These are phyloP conservation scores for Colletotrichum neosansevieriae DNA, from an alignment of 2,329 filamentous ascomycete genomes.

Conservation along the genomic window DNA sequence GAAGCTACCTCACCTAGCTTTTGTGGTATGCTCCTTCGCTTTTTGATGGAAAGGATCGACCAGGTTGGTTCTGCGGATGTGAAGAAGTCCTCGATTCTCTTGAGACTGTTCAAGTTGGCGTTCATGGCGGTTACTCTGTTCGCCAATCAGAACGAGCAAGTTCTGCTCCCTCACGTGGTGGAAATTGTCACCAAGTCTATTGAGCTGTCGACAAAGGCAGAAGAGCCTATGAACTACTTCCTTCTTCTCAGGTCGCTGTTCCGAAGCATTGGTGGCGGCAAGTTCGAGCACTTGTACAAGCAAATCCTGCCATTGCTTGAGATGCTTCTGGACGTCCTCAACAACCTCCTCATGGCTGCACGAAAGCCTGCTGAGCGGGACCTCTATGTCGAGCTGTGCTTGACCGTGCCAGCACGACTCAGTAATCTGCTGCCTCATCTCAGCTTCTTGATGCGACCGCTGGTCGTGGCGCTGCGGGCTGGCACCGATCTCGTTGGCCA, in stretches of 20 bases:
- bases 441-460: constrained; percentile 94
- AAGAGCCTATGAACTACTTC: constrained; percentile 99
- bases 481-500: constrained; percentile 95
- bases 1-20: constrained; percentile 98
- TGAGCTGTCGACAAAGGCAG: constrained; percentile 92
- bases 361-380: constrained; percentile 92
- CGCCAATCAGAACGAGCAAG: constrained; percentile 92
- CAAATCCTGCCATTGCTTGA: constrained; percentile 95
- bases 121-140: constrained; percentile 99
- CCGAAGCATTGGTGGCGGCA: constrained; percentile 93
- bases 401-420: constrained; percentile 93
- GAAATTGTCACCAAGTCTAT: constrained; percentile 98
- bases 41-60: constrained; percentile 95
- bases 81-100: constrained; percentile 90
- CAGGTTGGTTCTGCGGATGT: constrained; percentile 94
- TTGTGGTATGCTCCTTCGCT: constrained; percentile 96
- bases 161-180: constrained; percentile 93
- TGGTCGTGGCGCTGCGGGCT: constrained; percentile 94
- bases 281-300: constrained; percentile 98
- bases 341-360: constrained; percentile 91
- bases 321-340: constrained; percentile 97
- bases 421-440: constrained; percentile 96
- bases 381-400: constrained; percentile 94
- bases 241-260: constrained; percentile 92
- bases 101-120: constrained; percentile 95